These are phyloP conservation scores for Aspergillus udagawae DNA, from an alignment of 2,329 filamentous ascomycete species.

Conservation along the genomic window DNA sequence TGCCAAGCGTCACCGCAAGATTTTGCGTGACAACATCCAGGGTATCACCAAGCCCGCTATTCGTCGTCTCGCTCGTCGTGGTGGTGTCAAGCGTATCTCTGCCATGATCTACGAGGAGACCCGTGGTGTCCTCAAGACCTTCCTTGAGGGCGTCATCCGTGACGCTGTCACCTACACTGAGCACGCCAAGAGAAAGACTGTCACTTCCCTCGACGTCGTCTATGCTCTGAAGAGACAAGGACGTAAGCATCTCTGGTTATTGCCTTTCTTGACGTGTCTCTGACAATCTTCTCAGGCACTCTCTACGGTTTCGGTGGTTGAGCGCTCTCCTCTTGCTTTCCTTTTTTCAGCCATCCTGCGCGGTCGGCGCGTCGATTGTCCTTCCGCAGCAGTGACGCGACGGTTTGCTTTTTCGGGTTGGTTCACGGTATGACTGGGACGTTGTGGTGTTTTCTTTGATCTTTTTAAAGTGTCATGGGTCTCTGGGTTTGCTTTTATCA, in stretches of 20 bases:
- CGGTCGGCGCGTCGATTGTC: conserved; percentile 28
- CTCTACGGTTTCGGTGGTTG: conserved; percentile 90
- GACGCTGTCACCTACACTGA: conserved; percentile 78
- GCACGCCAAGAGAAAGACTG: conserved; percentile 68
- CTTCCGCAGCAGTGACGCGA: conserved; percentile 29
- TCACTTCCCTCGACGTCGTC: conserved; percentile 58
- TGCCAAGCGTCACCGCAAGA: conserved; percentile 99
- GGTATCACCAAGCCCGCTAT: conserved; percentile 99
- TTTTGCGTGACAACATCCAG: conserved; percentile 99
- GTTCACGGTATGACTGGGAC: conserved; percentile 43
- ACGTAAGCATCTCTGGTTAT: conserved; percentile 35
- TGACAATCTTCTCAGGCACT: conserved; percentile 48
- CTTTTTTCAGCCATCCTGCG: conserved; percentile 31
- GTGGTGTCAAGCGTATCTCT: conserved; percentile 99
- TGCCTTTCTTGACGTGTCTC: conserved; percentile 6
- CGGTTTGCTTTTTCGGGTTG: conserved; percentile 37
- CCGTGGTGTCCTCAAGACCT: conserved; percentile 76
- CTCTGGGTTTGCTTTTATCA: conserved; percentile 41
- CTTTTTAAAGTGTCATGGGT: conserved; percentile 39
- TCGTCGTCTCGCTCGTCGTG: conserved; percentile 96
- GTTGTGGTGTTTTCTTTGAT: conserved; percentile 41
- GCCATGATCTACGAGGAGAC: conserved; percentile 89
- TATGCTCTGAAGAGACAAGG: conserved; percentile 62
- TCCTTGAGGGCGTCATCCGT: conserved; percentile 77
- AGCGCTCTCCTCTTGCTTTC: conserved; percentile 34